Percentiles rank a stretch among this genome's conserved stretches.
These are phyloP conservation scores for Hypoxylon intermedium DNA, from an alignment of 495 filamentous ascomycete genomes.

Conservation along the genomic window DNA sequence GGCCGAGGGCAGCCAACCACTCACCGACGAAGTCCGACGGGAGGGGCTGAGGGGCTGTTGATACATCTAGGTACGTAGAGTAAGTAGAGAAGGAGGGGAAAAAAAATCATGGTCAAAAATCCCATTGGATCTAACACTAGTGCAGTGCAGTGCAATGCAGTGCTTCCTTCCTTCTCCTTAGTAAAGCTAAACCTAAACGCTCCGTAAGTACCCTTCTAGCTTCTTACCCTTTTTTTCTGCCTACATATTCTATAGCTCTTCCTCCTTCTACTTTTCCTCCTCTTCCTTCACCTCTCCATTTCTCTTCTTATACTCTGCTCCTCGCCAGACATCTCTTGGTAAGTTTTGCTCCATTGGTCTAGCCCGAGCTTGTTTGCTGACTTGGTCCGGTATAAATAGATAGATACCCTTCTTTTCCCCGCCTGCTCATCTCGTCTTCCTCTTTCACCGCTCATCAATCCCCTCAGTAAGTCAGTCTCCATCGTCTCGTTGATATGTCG, in stretches of 20 bases:
- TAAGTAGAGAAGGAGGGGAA: too few species aligned
- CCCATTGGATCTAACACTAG: too few species aligned
- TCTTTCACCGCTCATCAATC: constrained; percentile 24
- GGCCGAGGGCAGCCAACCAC: constrained; percentile 1
- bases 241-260: constrained; percentile 24
- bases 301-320: constrained; percentile 6
- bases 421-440: constrained; percentile 10
- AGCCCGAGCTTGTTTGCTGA: constrained; percentile 13
- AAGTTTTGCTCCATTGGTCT: not conserved
- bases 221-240: not conserved
- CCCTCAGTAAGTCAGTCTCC: constrained; percentile 21
- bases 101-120: too few species aligned
- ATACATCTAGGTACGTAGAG: too few species aligned
- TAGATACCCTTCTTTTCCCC: constrained; percentile 12
- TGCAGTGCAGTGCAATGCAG: too few species aligned
- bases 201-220: constrained; percentile 4
- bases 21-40: constrained; percentile 33
- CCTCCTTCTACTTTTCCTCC: constrained; percentile 14
- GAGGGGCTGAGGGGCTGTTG: not conserved
- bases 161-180: too few species aligned
- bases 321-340: constrained; percentile 16
- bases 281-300: constrained; percentile 4
- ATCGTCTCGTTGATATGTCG: not conserved
- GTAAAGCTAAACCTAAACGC: too few species aligned
- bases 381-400: constrained; percentile 7